phyloP scores from a whole-genome alignment of 108 stramenopile species.

The Skeletonema potamos region DNA sequence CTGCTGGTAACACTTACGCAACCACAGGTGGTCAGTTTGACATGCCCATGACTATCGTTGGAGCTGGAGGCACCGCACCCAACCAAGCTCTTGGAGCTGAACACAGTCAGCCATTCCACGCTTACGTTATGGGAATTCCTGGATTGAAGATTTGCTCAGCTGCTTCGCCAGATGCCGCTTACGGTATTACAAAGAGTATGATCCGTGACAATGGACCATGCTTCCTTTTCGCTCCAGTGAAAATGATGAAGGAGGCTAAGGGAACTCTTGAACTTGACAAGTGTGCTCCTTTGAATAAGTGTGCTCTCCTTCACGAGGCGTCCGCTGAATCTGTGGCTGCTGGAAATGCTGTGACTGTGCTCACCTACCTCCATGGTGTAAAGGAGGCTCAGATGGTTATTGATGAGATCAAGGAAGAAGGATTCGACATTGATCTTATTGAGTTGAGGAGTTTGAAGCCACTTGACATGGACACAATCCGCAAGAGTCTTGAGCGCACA shows the following conservation, averaged over 20 bases:
- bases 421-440: constrained; percentile 96
- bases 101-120: constrained; percentile 98
- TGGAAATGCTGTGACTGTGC: constrained; percentile 94
- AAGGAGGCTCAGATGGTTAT: constrained; percentile 88
- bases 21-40: constrained; percentile 98
- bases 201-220: constrained; percentile 98
- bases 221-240: constrained; percentile 97
- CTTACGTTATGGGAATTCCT: constrained; percentile 99
- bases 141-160: constrained; percentile 98
- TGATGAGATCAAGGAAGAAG: constrained; percentile 87
- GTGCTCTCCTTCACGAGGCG: constrained; percentile 85
- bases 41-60: constrained; percentile 99
- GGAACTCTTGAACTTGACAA: constrained; percentile 86
- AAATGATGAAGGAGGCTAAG: constrained; percentile 98
- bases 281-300: constrained; percentile 95
- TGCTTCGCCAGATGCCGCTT: constrained; percentile 94
- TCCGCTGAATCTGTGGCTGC: constrained; percentile 67
- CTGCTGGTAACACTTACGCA: constrained; percentile 98
- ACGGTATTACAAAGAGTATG: constrained; percentile 97
- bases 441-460: constrained; percentile 96
- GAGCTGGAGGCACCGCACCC: constrained; percentile 97
- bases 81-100: constrained; percentile 98
- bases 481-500: constrained; percentile 79
- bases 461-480: constrained; percentile 95
- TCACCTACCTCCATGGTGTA: constrained; percentile 98